Evolutionary conservation across 352 stramenopile genomes (phyloP), one percentile per base, ranked within the genome.

Genomic region (Peronospora belbahrii): DNA sequence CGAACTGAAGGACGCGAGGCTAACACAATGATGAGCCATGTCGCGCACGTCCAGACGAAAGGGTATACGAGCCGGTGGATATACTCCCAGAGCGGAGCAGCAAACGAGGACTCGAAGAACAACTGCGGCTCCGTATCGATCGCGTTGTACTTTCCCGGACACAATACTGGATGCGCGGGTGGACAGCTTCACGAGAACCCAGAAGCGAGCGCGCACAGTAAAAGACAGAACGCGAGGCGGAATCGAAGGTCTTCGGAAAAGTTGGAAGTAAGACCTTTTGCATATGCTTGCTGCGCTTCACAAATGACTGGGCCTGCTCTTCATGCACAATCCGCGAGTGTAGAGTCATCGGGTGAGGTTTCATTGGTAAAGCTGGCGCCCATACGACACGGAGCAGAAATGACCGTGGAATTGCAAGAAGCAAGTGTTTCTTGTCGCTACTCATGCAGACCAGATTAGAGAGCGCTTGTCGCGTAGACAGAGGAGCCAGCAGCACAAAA

Each of bases 301-400:
- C 23, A 8, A 30, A 24, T 9, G 17, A 25, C 24, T 37, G 27
- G 24, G 36, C 41, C 11, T 30, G 43, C 8, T 42, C 18, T 27
- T 27, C 22, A 8, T 27, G 6, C 6, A 24, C 23, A 6, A 22
- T 19, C 10, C 37, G 23, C 5, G 23, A 51, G 15, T 51, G 33
- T n/a, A 36, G 0, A 27, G 10, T 43, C 33, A 51, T 35, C 11
- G 32, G 32, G 17, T 51, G 31, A 1, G 35, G 43, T 17, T 51
- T 42, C 18, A 2, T 42, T 17, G 43, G 33, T 15, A 15, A 14
- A 14, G 17, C 10, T 13, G 33, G 14, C 30, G 22, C 36, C 33
- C 24, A 51, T 4, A 51, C 43, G 1, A 37, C 20, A 24, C 33
- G 9, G 6, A 43, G 23, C 8, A 51, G 7, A 22, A 7, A 3